Evolutionary conservation across 2,329 filamentous ascomycete genomes (phyloP).

Genomic region (Colletotrichum destructivum): DNA sequence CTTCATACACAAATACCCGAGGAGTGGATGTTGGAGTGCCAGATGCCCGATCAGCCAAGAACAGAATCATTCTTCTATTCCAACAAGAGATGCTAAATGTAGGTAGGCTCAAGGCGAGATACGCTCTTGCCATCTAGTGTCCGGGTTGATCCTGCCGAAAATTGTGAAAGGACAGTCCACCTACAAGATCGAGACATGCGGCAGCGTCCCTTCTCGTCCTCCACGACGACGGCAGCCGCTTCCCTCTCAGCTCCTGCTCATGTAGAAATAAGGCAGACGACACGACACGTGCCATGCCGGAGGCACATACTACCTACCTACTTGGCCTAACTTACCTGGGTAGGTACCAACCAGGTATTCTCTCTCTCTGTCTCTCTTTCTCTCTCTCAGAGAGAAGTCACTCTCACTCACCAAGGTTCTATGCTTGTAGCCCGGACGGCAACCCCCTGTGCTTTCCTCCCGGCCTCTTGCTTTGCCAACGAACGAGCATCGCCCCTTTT

Average conservation of each 20-base stretch:
- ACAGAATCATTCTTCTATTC: too few species aligned
- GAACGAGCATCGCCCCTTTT: not conserved
- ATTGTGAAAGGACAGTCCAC: not conserved
- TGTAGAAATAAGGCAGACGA: not conserved
- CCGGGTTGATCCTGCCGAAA: not conserved
- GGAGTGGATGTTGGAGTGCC: not conserved
- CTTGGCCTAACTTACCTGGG: too few species aligned
- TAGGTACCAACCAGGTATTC: too few species aligned
- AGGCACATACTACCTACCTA: not conserved
- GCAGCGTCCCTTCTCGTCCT: not conserved
- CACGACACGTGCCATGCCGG: not conserved
- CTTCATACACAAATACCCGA: not conserved
- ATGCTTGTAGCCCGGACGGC: not conserved
- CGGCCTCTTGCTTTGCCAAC: not conserved
- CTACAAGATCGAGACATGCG: not conserved
- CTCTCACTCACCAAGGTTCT: not conserved
- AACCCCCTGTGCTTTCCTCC: slow-evolving; percentile 12
- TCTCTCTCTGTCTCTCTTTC: too few species aligned
- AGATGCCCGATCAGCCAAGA: not conserved
- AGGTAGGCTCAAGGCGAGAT: too few species aligned
- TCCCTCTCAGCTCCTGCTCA: not conserved
- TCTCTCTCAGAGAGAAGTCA: not conserved
- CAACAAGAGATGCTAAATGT: too few species aligned
- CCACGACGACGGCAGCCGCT: not conserved
- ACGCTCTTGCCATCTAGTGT: not conserved